Percentiles rank a stretch among this genome's conserved stretches.
phyloP scores from a whole-genome alignment of 2,329 filamentous ascomycete genomes.

The Lanzia echinophila region DNA sequence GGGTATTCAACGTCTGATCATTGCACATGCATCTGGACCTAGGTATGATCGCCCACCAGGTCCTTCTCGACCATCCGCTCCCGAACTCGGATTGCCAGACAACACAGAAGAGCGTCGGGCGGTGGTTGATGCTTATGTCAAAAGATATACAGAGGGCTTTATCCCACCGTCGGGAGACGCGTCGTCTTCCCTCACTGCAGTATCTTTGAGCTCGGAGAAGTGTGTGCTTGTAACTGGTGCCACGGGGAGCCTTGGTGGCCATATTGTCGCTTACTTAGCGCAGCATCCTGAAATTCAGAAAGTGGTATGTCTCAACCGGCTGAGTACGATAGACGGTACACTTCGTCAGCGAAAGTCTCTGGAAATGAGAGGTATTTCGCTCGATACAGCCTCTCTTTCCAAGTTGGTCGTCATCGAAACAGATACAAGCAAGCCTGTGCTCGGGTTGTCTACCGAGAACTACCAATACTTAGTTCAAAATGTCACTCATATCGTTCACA shows the following conservation, averaged over 20 bases:
- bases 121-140: not conserved
- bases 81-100: not conserved
- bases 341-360: not conserved
- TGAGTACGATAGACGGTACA: not conserved
- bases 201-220: slow-evolving; percentile 31
- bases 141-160: not conserved
- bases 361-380: slow-evolving; percentile 19
- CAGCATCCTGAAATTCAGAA: not conserved
- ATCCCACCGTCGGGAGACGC: slow-evolving; percentile 32
- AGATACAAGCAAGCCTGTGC: slow-evolving; percentile 25
- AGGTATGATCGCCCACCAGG: not conserved
- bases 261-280: not conserved
- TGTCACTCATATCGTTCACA: slow-evolving; percentile 46
- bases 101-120: slow-evolving; percentile 13
- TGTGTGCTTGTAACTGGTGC: slow-evolving; percentile 30
- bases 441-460: slow-evolving; percentile 11
- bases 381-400: slow-evolving; percentile 15
- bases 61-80: not conserved
- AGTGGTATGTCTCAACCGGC: not conserved
- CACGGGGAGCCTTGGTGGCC: not conserved
- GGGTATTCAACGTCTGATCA: slow-evolving; percentile 5
- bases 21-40: slow-evolving; percentile 4
- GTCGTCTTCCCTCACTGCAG: slow-evolving; percentile 13
- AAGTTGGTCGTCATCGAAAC: slow-evolving; percentile 39
- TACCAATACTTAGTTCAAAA: slow-evolving; percentile 34